Percentiles rank a stretch among this genome's conserved stretches.
phyloP scores from a whole-genome alignment of 1,139 yeast genomes.

The Suhomyces bokatorum region DNA sequence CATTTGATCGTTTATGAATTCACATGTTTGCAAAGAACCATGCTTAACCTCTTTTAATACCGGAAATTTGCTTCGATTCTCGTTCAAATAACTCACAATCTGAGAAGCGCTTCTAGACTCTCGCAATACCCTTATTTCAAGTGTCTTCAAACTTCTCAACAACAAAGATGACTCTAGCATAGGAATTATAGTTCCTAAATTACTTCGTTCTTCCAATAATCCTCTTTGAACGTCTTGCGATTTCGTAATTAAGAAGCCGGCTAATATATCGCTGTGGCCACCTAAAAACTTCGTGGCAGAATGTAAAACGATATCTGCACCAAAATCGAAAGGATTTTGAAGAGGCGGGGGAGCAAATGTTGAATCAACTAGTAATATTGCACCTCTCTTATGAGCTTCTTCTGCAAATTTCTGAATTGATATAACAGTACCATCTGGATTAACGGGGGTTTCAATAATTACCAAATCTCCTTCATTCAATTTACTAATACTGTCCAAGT shows the following conservation, averaged over 20 bases:
- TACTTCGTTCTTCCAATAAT: constrained; percentile 61
- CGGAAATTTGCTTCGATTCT: constrained; percentile 49
- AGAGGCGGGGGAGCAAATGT: constrained; percentile 95
- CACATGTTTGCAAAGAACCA: constrained; percentile 72
- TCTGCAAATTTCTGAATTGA: constrained; percentile 65
- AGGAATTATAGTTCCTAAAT: constrained; percentile 76
- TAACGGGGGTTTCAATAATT: constrained; percentile 85
- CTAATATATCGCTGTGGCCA: constrained; percentile 89
- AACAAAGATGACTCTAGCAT: constrained; percentile 75
- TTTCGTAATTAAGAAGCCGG: constrained; percentile 74
- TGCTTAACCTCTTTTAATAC: constrained; percentile 58
- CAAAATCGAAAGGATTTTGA: constrained; percentile 75
- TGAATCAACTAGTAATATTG: constrained; percentile 71
- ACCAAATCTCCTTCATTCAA: constrained; percentile 70
- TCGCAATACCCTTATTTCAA: constrained; percentile 62
- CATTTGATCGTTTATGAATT: constrained; percentile 63
- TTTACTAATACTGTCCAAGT: constrained; percentile 42
- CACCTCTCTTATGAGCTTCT: constrained; percentile 70
- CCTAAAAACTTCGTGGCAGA: constrained; percentile 92
- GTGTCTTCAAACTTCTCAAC: constrained; percentile 78
- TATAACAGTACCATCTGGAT: constrained; percentile 74
- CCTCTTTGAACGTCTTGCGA: constrained; percentile 44
- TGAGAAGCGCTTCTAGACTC: constrained; percentile 68
- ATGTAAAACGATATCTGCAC: constrained; percentile 83
- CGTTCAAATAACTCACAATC: constrained; percentile 58